Conservation (phyloP, 129 eudicot species). For the carrot (Daucus carota) region DH1_v3.0 NC_030384.2:28847001-28847500, state of each 20-base stretch:
- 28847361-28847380: slow-evolving; percentile 72
- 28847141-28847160: slow-evolving; percentile 70
- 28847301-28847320: slow-evolving; percentile 77
- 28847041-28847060: slow-evolving; percentile 82
- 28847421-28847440: neutral
- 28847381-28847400: slow-evolving; percentile 32
- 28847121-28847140: slow-evolving; percentile 70
- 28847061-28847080: slow-evolving; percentile 60
- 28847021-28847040: slow-evolving; percentile 89
- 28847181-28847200: slow-evolving; percentile 90
- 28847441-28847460: neutral
- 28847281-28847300: slow-evolving; percentile 75
- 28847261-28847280: slow-evolving; percentile 70
- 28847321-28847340: slow-evolving; percentile 71
- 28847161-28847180: slow-evolving; percentile 68
- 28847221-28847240: slow-evolving; percentile 68
- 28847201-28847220: slow-evolving; percentile 72
- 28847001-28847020: slow-evolving; percentile 91
- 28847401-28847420: neutral
- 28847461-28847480: slow-evolving; percentile 1
- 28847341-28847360: slow-evolving; percentile 71
- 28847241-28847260: slow-evolving; percentile 38
- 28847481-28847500: neutral
- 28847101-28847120: slow-evolving; percentile 75
- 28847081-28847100: slow-evolving; percentile 66